phyloP scores from a whole-genome alignment of 2,329 filamentous ascomycete genomes.

The Emericellopsis atlantica region DNA sequence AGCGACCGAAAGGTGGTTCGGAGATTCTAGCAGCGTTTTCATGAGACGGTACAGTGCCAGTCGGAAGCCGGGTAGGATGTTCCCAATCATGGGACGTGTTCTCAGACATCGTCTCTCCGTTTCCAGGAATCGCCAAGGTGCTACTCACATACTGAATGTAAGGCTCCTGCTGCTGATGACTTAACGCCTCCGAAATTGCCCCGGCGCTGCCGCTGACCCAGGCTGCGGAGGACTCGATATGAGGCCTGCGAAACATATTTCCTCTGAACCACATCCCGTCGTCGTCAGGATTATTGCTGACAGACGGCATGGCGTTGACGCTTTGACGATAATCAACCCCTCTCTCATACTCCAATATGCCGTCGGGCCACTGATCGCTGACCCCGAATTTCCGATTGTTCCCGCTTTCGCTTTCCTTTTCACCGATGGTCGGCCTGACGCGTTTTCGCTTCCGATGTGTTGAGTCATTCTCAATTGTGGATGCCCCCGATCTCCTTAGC shows the following conservation, averaged over 20 bases:
- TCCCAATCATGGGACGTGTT: background rate
- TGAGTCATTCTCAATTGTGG: background rate
- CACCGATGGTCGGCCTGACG: background rate
- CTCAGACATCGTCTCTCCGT: background rate
- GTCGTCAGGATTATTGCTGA: background rate
- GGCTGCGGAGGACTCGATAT: background rate
- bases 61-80: background rate
- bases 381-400: background rate
- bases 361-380: background rate
- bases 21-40: background rate
- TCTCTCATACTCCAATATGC: background rate
- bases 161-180: background rate
- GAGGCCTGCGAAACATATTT: background rate
- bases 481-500: background rate
- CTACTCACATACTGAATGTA: background rate
- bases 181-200: background rate
- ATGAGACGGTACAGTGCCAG: background rate
- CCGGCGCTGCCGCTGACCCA: background rate
- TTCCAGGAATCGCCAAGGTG: background rate
- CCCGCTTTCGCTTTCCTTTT: background rate
- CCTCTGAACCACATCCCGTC: background rate
- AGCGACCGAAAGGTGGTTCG: background rate
- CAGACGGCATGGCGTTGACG: background rate
- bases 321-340: background rate
- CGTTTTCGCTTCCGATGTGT: background rate